Conservation (phyloP, 2,329 filamentous ascomycete genomes). For the Amesomyces nigricolor region DNA sequence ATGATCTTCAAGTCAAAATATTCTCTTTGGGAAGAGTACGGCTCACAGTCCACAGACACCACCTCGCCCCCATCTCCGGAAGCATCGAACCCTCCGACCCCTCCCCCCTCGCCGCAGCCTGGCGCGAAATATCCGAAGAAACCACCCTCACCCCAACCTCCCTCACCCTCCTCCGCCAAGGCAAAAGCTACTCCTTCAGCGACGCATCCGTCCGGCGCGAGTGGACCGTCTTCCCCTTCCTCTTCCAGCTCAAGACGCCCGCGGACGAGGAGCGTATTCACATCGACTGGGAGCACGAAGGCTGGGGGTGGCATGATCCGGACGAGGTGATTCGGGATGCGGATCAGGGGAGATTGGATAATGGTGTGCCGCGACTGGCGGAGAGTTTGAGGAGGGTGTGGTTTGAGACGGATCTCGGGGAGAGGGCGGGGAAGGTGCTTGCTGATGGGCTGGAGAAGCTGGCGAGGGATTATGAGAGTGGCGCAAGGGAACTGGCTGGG, state of each 20-base stretch:
- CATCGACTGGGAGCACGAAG: conserved; percentile 59
- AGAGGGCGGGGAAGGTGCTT: conserved; percentile 41
- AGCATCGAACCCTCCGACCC: conserved; percentile 50
- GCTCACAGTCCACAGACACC: conserved; percentile 36
- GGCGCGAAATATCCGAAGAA: conserved; percentile 59
- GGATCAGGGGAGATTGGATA: conserved; percentile 31
- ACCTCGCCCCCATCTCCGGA: conserved; percentile 58
- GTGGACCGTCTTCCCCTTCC: conserved; percentile 61
- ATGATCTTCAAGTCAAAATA: neutral
- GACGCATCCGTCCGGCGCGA: conserved; percentile 49
- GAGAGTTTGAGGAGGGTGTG: conserved; percentile 55
- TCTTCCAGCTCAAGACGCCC: conserved; percentile 44
- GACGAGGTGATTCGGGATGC: conserved; percentile 44
- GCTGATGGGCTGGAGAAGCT: conserved; percentile 43
- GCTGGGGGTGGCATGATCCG: conserved; percentile 53
- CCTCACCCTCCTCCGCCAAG: conserved; percentile 48
- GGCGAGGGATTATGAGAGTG: conserved; percentile 52
- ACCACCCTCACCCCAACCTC: conserved; percentile 46
- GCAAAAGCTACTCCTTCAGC: conserved; percentile 52
- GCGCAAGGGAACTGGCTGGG: conserved; percentile 52
- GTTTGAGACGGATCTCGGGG: conserved; percentile 49
- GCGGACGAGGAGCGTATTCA: conserved; percentile 41
- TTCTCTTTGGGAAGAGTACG: too few relatives aligned
- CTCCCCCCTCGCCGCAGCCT: conserved; percentile 50
- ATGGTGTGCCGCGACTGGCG: conserved; percentile 52